These are phyloP conservation scores for Centella asiatica DNA, from an alignment of 129 eudicot genomes.

Conservation along the genomic window DNA sequence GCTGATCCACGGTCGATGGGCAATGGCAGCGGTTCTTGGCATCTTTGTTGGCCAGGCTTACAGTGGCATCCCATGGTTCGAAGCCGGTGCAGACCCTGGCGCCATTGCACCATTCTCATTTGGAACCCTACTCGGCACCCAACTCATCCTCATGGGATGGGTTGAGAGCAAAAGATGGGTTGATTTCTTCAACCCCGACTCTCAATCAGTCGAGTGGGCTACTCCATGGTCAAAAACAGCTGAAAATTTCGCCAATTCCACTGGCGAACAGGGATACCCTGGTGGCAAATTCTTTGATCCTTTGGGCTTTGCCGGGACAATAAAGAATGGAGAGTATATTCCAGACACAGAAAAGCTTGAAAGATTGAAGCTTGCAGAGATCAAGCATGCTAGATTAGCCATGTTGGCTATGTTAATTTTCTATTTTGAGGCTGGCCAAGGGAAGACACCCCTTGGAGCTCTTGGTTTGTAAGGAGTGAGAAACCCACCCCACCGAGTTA, in stretches of 20 bases:
- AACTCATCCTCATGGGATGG: conserved; percentile 96
- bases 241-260: conserved; percentile 73
- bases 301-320: conserved; percentile 60
- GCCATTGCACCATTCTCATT: conserved; percentile 89
- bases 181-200: conserved; percentile 86
- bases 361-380: conserved; percentile 86
- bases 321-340: conserved; percentile 60
- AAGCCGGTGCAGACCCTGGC: conserved; percentile 95
- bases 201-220: conserved; percentile 95
- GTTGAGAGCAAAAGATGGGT: conserved; percentile 99
- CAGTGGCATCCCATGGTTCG: conserved; percentile 97
- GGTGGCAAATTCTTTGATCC: conserved; percentile 97
- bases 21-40: conserved; percentile 89
- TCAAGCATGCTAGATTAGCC: conserved; percentile 87
- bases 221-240: conserved; percentile 94
- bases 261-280: conserved; percentile 93
- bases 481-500: too few species aligned
- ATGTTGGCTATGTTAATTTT: conserved; percentile 92
- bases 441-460: conserved; percentile 98
- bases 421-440: conserved; percentile 97
- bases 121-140: conserved; percentile 74
- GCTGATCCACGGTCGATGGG: conserved; percentile 95
- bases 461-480: conserved; percentile 76
- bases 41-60: conserved; percentile 95
- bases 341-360: conserved; percentile 84